Evolutionary conservation across 2,329 filamentous ascomycete genomes (phyloP).

Genomic region (Colletotrichum cordylinicola): DNA sequence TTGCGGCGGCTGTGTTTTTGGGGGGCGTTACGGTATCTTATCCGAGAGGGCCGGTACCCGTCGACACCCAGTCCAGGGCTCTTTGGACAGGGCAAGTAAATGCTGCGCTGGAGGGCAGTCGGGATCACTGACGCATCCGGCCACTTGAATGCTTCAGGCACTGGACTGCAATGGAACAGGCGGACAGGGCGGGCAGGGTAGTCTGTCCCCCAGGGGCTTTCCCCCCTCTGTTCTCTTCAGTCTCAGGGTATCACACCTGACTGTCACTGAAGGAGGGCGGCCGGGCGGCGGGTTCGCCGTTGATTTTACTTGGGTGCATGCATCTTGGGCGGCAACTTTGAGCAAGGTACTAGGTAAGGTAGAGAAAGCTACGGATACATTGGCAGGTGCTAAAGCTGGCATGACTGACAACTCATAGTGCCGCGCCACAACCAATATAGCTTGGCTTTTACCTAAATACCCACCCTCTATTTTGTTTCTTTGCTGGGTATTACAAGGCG

Average conservation of each 20-base stretch:
- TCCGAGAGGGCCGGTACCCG: constrained; percentile 8
- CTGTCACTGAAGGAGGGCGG: not conserved
- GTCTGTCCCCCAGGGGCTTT: not conserved
- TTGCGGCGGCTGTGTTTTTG: constrained; percentile 12
- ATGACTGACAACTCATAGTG: not conserved
- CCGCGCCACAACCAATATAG: not conserved
- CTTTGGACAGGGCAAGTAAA: not conserved
- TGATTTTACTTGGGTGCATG: not conserved
- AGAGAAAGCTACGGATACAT: not conserved
- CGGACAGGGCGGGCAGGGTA: not conserved
- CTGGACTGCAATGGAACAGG: not conserved
- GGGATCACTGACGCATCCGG: not conserved
- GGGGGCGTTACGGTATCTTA: constrained; percentile 3
- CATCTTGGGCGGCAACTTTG: not conserved
- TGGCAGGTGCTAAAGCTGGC: not conserved
- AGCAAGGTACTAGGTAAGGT: not conserved
- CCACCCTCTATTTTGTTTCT: not conserved
- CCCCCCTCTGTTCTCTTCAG: not conserved
- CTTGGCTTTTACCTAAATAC: not conserved
- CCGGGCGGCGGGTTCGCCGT: not conserved
- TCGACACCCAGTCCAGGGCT: not conserved
- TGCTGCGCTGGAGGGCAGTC: not conserved
- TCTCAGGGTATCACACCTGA: not conserved
- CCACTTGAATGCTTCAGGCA: not conserved
- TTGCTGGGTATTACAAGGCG: not conserved